A percentile compares a stretch with the other conserved stretches of the same genome.
Conservation (phyloP, 306 rosid genomes). For the Gastrolobium villosum region DNA sequence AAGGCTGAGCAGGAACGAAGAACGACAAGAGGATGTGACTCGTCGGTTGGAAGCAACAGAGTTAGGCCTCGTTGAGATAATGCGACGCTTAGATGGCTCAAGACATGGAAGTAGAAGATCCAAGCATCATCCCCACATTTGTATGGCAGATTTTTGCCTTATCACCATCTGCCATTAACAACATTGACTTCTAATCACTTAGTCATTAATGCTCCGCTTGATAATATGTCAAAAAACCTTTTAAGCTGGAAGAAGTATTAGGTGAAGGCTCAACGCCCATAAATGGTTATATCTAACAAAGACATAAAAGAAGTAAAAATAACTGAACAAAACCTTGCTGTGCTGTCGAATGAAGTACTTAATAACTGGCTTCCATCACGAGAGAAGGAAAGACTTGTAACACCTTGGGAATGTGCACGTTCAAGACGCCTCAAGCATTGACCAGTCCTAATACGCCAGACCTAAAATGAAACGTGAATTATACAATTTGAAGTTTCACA, state of each 20-base stretch:
- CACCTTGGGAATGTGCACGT: constrained; percentile 96
- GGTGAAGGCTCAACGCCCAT: constrained; percentile 16
- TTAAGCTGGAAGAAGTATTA: not conserved
- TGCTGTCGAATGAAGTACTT: constrained; percentile 97
- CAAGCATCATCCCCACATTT: not conserved
- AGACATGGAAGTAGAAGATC: too few relatives aligned
- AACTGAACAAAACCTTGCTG: constrained; percentile 74
- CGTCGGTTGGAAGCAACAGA: too few relatives aligned
- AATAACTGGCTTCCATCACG: constrained; percentile 98
- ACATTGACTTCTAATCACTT: constrained; percentile 15
- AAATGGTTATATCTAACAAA: constrained; percentile 15
- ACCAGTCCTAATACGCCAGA: constrained; percentile 98
- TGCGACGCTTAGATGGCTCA: too few relatives aligned
- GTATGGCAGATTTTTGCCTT: not conserved
- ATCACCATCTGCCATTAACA: constrained; percentile 4
- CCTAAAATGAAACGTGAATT: constrained; percentile 59
- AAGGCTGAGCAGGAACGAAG: too few relatives aligned
- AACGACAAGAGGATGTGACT: too few relatives aligned
- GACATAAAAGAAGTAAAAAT: constrained; percentile 26
- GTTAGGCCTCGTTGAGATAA: too few relatives aligned
- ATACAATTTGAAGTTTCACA: constrained; percentile 11
- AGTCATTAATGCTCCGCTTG: constrained; percentile 27
- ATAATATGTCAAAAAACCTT: constrained; percentile 23
- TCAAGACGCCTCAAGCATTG: constrained; percentile 99
- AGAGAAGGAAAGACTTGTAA: constrained; percentile 92